Percentiles rank a stretch among this genome's conserved stretches.
These are phyloP conservation scores for Amniculicola lignicola DNA, from an alignment of 495 filamentous ascomycete species.

Conservation along the genomic window DNA sequence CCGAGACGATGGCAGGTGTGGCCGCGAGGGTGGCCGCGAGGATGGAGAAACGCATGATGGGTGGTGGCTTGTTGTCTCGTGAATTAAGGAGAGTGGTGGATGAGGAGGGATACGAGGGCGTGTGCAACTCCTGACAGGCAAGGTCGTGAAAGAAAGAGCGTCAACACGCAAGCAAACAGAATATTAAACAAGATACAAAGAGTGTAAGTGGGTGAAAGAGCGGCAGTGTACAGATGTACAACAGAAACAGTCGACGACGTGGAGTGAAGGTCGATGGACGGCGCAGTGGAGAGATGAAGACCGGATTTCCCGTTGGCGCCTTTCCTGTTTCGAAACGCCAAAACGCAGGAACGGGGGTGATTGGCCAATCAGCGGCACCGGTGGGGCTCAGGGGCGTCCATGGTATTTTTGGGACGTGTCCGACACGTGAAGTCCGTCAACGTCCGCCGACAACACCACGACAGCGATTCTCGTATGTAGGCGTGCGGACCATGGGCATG, in stretches of 20 bases:
- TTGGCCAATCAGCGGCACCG: no score
- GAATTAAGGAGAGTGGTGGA: neutral
- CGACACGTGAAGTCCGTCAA: no score
- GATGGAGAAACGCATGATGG: constrained; percentile 43
- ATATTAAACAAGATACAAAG: neutral
- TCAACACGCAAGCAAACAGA: neutral
- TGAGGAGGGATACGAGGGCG: neutral
- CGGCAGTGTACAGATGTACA: constrained; percentile 12
- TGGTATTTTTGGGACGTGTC: no score
- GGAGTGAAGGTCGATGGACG: constrained; percentile 5
- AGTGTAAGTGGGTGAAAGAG: constrained; percentile 10
- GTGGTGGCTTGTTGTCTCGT: neutral
- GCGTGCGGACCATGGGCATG: no score
- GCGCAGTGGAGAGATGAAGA: constrained; percentile 5
- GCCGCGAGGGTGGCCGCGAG: constrained; percentile 42
- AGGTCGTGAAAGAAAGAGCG: constrained; percentile 16
- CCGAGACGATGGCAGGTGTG: constrained; percentile 43
- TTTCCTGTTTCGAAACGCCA: constrained; percentile 21
- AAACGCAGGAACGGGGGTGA: no score
- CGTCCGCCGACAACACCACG: no score
- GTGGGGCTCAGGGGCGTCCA: no score
- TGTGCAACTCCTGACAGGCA: neutral
- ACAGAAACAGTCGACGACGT: neutral
- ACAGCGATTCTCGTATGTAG: no score
- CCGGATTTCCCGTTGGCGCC: neutral